A percentile compares a stretch with the other conserved stretches of the same genome.
Evolutionary conservation across 495 filamentous ascomycete species (phyloP).

Genomic region (Neurospora hispaniola): DNA sequence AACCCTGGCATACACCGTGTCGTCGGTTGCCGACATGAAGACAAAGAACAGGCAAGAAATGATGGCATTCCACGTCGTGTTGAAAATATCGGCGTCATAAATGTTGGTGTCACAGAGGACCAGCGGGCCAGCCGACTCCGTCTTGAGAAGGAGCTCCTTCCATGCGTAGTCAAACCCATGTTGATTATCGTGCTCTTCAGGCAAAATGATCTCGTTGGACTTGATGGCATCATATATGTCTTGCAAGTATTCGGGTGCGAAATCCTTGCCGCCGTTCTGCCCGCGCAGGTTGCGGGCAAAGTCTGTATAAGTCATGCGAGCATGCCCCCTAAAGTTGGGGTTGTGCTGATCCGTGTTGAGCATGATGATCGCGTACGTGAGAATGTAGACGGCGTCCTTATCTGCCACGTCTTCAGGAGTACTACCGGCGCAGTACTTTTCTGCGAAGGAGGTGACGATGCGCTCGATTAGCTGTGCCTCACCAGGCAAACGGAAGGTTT

Average conservation of each 20-base stretch:
- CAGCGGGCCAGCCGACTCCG: constrained; percentile 61
- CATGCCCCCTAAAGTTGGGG: constrained; percentile 70
- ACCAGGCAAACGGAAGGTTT: constrained; percentile 88
- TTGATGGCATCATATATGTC: constrained; percentile 87
- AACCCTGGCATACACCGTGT: constrained; percentile 89
- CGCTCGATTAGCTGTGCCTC: constrained; percentile 89
- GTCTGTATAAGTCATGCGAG: constrained; percentile 70
- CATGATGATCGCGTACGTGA: constrained; percentile 95
- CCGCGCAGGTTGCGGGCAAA: constrained; percentile 85
- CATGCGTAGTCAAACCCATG: constrained; percentile 95
- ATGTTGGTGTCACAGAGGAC: constrained; percentile 83
- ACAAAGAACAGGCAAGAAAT: constrained; percentile 93
- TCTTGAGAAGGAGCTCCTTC: constrained; percentile 86
- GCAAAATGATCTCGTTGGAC: constrained; percentile 87
- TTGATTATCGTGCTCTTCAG: constrained; percentile 93
- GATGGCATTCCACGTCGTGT: constrained; percentile 89
- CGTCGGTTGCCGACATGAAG: constrained; percentile 97
- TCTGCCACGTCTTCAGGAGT: constrained; percentile 68
- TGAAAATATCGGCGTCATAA: constrained; percentile 96
- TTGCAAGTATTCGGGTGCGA: constrained; percentile 74
- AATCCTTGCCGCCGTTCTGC: constrained; percentile 78
- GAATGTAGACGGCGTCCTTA: constrained; percentile 79
- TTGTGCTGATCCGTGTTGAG: constrained; percentile 93
- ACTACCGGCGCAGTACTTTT: constrained; percentile 69
- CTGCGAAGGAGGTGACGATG: constrained; percentile 76